These are phyloP conservation scores for Acanthamoeba healyi DNA, from an alignment of 208 protist genomes.

Conservation along the genomic window DNA sequence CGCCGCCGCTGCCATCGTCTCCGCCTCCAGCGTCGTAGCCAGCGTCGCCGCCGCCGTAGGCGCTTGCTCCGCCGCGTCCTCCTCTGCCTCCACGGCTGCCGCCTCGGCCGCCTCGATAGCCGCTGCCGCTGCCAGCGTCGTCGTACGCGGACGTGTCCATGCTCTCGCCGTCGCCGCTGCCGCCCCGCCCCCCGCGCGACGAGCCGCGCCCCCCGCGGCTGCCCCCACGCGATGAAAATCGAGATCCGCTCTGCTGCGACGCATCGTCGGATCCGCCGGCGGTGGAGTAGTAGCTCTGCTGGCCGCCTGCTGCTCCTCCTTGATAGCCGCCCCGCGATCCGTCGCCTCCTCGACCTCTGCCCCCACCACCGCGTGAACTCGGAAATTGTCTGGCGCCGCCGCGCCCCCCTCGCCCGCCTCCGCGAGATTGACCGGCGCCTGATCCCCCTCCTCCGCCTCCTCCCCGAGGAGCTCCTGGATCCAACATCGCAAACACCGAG, in stretches of 20 bases:
- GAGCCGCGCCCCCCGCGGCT: too few species aligned
- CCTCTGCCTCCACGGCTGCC: not conserved
- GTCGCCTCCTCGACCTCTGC: too few species aligned
- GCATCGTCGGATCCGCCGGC: too few species aligned
- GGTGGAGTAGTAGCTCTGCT: too few species aligned
- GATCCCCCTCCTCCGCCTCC: not conserved
- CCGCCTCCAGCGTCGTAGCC: not conserved
- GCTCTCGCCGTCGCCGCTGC: too few species aligned
- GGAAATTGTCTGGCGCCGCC: not conserved
- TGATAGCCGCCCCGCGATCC: not conserved
- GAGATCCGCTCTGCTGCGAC: too few species aligned
- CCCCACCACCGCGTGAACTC: too few species aligned
- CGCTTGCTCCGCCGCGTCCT: not conserved
- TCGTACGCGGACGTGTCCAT: too few species aligned
- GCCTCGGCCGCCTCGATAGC: not conserved
- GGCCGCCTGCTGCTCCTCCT: not conserved
- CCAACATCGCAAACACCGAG: not conserved
- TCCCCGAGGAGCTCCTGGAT: too few species aligned
- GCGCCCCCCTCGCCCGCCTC: not conserved
- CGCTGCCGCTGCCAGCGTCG: not conserved
- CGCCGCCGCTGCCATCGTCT: not conserved
- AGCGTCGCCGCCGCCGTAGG: not conserved
- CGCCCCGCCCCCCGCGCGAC: too few species aligned
- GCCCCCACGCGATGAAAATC: too few species aligned
- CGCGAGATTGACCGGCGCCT: not conserved